Conservation (phyloP, 768 basidiomycete species). For the Boletellus ananas region DNA sequence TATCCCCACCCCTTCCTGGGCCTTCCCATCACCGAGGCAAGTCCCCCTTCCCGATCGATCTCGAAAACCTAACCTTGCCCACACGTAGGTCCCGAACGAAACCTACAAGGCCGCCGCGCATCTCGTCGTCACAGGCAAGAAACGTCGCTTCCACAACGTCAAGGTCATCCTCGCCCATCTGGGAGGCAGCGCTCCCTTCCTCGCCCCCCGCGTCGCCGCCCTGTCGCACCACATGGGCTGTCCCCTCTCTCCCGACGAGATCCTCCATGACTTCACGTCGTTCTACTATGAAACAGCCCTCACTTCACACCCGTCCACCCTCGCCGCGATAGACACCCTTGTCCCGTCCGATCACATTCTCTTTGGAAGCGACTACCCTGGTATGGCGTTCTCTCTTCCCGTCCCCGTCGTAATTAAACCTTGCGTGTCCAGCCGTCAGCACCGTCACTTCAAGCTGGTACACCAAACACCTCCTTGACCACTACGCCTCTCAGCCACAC, state of each 20-base stretch:
- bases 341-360: slow-evolving; percentile 50
- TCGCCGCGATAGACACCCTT: slow-evolving; percentile 50
- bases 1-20: slow-evolving; percentile 62
- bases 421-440: slow-evolving; percentile 48
- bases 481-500: slow-evolving; percentile 39
- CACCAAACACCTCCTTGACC: slow-evolving; percentile 47
- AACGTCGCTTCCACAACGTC: slow-evolving; percentile 55
- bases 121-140: slow-evolving; percentile 68
- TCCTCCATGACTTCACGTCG: slow-evolving; percentile 61
- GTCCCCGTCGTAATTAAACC: slow-evolving; percentile 1
- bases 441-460: slow-evolving; percentile 58
- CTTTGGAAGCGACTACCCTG: slow-evolving; percentile 77
- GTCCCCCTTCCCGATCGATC: slow-evolving; percentile 7
- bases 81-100: slow-evolving; percentile 67
- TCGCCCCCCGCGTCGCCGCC: slow-evolving; percentile 66
- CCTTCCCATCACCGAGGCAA: slow-evolving; percentile 64
- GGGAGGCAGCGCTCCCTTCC: slow-evolving; percentile 63
- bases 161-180: slow-evolving; percentile 71
- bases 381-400: slow-evolving; percentile 33
- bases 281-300: slow-evolving; percentile 78
- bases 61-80: slow-evolving; percentile 5
- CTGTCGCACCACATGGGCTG: slow-evolving; percentile 72
- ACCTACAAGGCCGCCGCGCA: slow-evolving; percentile 80
- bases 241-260: slow-evolving; percentile 55
- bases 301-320: slow-evolving; percentile 50